These are phyloP conservation scores for Phytophthora syringae DNA, from an alignment of 352 stramenopile species.

Conservation along the genomic window DNA sequence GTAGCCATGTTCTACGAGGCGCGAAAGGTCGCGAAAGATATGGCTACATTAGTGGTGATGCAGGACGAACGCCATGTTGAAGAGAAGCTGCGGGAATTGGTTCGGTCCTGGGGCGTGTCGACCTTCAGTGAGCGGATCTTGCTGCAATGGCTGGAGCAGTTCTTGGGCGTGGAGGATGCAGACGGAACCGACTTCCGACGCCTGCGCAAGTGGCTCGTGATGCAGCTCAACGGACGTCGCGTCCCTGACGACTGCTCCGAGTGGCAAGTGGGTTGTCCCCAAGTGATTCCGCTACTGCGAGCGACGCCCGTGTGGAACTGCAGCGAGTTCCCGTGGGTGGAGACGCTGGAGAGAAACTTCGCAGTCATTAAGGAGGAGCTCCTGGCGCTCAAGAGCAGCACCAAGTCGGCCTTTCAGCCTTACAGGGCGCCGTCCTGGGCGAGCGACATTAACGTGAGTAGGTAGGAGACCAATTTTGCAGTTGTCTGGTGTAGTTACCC, in stretches of 20 bases:
- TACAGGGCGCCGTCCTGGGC: slow-evolving; percentile 82
- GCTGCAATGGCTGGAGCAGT: slow-evolving; percentile 61
- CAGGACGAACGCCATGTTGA: slow-evolving; percentile 31
- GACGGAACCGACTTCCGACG: slow-evolving; percentile 37
- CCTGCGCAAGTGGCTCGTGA: slow-evolving; percentile 70
- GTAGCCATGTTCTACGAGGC: slow-evolving; percentile 29
- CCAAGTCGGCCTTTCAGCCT: slow-evolving; percentile 66
- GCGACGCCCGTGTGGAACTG: slow-evolving; percentile 60
- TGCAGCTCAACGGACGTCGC: slow-evolving; percentile 68
- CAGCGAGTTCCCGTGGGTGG: slow-evolving; percentile 52
- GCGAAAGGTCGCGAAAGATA: no score
- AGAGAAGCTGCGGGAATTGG: slow-evolving; percentile 48
- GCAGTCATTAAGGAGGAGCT: slow-evolving; percentile 69
- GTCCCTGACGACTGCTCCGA: slow-evolving; percentile 28
- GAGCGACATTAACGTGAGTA: slow-evolving; percentile 52
- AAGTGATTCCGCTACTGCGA: slow-evolving; percentile 60
- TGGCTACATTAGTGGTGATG: slow-evolving; percentile 4
- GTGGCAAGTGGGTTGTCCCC: slow-evolving; percentile 75
- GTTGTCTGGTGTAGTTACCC: neutral
- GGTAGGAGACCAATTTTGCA: neutral
- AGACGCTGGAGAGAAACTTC: slow-evolving; percentile 56
- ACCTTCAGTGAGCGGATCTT: slow-evolving; percentile 72
- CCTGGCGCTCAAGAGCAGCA: slow-evolving; percentile 46
- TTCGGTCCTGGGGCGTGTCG: slow-evolving; percentile 66
- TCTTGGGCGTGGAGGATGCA: slow-evolving; percentile 29